Evolutionary conservation across 495 filamentous ascomycete species (phyloP), one percentile per base, ranked within the genome.

Genomic region (Hypoxylon fuscum): DNA sequence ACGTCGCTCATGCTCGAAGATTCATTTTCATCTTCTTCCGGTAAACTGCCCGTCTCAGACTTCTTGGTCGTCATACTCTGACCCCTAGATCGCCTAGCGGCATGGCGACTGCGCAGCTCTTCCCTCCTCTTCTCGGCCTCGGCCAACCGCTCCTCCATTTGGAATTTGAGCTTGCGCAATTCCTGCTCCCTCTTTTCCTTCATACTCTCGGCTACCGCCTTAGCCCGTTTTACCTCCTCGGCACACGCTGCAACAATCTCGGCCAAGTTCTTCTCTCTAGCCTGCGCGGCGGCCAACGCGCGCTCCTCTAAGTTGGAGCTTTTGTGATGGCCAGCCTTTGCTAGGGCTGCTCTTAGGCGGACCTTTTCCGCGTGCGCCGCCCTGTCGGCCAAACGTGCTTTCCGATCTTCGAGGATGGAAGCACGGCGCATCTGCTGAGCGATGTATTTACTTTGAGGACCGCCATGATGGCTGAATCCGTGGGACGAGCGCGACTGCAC

Each of bases 341-440:
- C 89, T 50, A 91, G 74, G n/a, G 91, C 92, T 40, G 91, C 95
- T 51, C 90, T 89, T 50, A 95, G 78, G 54, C 95, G 90, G n/a
- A 98, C 95, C 77, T 96, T 93, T 73, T 98, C 95, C 43, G 93
- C 95, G 77, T 98, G 92, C 38, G 92, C 91, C 9, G 94, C 96
- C 38, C 94, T 86, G 72, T 96, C 95, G 49, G 96, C 95, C 21
- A 98, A 84, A 42, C 93, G 87, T 5, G 93, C 95, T 73, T 96
- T 97, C 35, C 95, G 90, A 67, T 85, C 90, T 73, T 98, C 94
- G 54, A 98, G 83, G 50, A 98, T 96, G 20, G 92, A 94, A 6
- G 90, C 88, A 42, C 93, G 90, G 25, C 93, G 92, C 32, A 97
- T 83, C 68, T 97, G 91, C 69, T 96, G 92, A 27, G 91, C 93